Evolutionary conservation across 805 yeast genomes (phyloP), one percentile per base, ranked within the genome.

Genomic region (Schizosaccharomyces cryophilus): DNA sequence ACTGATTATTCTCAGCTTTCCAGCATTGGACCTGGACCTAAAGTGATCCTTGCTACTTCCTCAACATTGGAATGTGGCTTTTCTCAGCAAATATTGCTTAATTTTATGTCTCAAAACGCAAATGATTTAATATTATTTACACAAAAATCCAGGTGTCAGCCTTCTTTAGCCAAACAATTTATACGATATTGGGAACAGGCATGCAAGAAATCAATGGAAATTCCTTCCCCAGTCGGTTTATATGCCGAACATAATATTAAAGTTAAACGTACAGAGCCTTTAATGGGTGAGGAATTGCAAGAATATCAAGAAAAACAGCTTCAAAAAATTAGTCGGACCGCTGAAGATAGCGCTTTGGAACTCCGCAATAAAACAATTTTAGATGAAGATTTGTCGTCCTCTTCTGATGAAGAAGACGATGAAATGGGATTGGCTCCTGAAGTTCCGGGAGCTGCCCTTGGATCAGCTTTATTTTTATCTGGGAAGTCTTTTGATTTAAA

Each of bases 11-110:
- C 30, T 21, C 59, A 29, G 26, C 48, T 35, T n/a, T 56, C 29
- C 19, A 31, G 35, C 15, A 35, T 56, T 19, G 29, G 30, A 26
- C 47, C 60, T 11, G 60, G 55, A 11, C 85, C 95, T 0, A 86
- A 85, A 68, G 81, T 90, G 60, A 83, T 89, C 2, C 81, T 90
- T 64, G 84, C 87, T 21, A 80, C 90, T 0, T 89, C 87, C 13
- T 74, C 77, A 26, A 82, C 81, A 59, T 68, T 84, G 45, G 80
- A 79, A 58, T 76, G 74, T 54, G 95, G 95, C 74, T 38, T 74
- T 79, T 61, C 77, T 69, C 63, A 77, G 71, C 61, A 71, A 11
- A 59, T 71, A 1, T 74, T 74, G 75, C 9, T 75, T 85, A 29
- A 31, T 38, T 58, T n/a, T 26, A 59, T 26, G 54, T 54, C 58